These are phyloP conservation scores for Schwanniomyces pseudopolymorphus DNA, from an alignment of 805 yeast genomes.

Conservation along the genomic window DNA sequence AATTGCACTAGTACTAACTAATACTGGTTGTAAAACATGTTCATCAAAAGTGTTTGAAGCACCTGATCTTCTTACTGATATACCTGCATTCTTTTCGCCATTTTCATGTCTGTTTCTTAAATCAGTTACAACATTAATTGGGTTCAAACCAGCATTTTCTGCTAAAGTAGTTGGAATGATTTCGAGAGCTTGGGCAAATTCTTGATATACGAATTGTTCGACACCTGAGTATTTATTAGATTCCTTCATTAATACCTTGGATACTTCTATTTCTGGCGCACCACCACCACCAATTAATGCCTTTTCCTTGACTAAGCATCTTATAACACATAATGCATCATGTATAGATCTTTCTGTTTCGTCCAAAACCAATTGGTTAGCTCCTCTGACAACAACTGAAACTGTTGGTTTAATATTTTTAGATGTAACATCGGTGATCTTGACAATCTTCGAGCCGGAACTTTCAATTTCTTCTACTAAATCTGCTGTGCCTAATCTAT, in stretches of 20 bases:
- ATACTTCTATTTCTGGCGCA: slow-evolving; percentile 92
- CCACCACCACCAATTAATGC: slow-evolving; percentile 98
- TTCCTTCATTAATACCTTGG: slow-evolving; percentile 71
- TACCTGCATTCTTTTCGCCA: slow-evolving; percentile 94
- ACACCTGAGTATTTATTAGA: slow-evolving; percentile 75
- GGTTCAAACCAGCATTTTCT: slow-evolving; percentile 91
- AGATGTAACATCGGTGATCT: slow-evolving; percentile 70
- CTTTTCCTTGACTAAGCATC: slow-evolving; percentile 84
- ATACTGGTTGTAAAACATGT: slow-evolving; percentile 93
- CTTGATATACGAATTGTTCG: slow-evolving; percentile 87
- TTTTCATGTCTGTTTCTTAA: slow-evolving; percentile 85
- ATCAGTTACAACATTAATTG: slow-evolving; percentile 89
- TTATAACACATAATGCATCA: slow-evolving; percentile 92
- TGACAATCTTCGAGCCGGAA: slow-evolving; percentile 85
- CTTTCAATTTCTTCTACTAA: slow-evolving; percentile 87
- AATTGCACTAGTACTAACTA: slow-evolving; percentile 92
- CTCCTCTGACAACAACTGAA: slow-evolving; percentile 92
- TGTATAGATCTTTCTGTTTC: slow-evolving; percentile 97
- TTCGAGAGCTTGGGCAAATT: slow-evolving; percentile 88
- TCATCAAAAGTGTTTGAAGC: slow-evolving; percentile 89
- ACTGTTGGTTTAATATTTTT: slow-evolving; percentile 68
- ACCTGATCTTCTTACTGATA: slow-evolving; percentile 90
- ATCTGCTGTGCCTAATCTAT: slow-evolving; percentile 88
- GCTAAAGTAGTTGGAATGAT: slow-evolving; percentile 93
- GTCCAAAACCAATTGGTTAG: slow-evolving; percentile 84